Evolutionary conservation across 164 flowering plant species (phyloP).

Genomic region (Magnolia sinica): DNA sequence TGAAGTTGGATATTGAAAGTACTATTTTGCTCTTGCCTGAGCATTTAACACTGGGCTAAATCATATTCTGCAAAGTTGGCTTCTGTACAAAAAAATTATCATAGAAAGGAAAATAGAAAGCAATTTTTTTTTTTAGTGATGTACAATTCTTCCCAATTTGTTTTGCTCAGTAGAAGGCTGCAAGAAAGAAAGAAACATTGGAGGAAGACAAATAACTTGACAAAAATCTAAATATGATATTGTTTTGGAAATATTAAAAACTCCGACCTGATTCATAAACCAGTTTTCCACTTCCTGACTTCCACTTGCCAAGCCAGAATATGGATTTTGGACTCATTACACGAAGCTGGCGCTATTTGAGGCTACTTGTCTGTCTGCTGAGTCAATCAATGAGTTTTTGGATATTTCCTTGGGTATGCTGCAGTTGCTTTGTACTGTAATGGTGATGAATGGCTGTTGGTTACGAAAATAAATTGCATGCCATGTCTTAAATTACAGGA

Average conservation of each 20-base stretch:
- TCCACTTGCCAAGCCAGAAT: no score
- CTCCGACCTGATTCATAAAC: background rate
- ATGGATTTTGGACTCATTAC: no score
- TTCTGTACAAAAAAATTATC: background rate
- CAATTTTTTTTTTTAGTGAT: background rate
- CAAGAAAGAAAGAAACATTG: background rate
- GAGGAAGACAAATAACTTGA: background rate
- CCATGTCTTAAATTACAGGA: background rate
- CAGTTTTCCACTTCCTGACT: background rate
- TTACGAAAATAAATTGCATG: background rate
- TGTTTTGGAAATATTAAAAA: background rate
- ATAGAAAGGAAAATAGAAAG: no score
- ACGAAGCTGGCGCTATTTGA: background rate
- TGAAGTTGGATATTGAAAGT: no score
- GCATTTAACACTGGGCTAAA: background rate
- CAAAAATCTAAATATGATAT: no score
- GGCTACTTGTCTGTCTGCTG: background rate
- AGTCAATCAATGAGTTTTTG: background rate
- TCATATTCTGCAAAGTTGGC: background rate
- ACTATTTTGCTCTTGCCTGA: background rate
- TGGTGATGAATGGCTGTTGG: background rate
- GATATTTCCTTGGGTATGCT: background rate
- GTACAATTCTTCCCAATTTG: background rate
- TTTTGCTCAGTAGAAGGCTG: background rate
- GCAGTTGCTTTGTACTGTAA: background rate